phyloP scores from a whole-genome alignment of 768 basidiomycete species.

The Leccinum barrowsii region DNA sequence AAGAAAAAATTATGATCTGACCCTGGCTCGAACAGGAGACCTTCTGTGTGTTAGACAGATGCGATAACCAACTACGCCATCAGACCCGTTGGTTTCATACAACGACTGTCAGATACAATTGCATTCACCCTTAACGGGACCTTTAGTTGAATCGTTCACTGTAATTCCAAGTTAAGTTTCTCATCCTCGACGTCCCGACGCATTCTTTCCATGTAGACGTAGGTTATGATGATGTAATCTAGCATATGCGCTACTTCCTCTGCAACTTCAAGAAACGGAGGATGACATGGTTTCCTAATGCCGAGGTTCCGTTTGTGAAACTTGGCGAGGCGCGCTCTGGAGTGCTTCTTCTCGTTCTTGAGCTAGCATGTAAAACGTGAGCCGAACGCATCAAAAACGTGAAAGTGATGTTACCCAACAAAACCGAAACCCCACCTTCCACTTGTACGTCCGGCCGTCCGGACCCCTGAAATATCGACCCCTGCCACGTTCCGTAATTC shows the following conservation, averaged over 20 bases:
- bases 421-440: slow-evolving; percentile 22
- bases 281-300: slow-evolving; percentile 15
- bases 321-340: slow-evolving; percentile 12
- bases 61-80: slow-evolving; percentile 84
- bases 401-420: slow-evolving; percentile 17
- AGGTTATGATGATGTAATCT: slow-evolving; percentile 33
- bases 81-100: slow-evolving; percentile 20
- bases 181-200: slow-evolving; percentile 24
- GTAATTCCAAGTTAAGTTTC: slow-evolving; percentile 1
- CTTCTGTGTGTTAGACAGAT: slow-evolving; percentile 83
- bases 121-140: background rate
- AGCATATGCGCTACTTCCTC: slow-evolving; percentile 25
- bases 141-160: background rate
- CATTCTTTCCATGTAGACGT: slow-evolving; percentile 30
- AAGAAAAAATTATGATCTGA: slow-evolving; percentile 32
- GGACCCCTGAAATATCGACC: slow-evolving; percentile 28
- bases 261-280: slow-evolving; percentile 28
- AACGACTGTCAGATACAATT: background rate
- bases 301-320: slow-evolving; percentile 19
- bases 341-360: slow-evolving; percentile 10
- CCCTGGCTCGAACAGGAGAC: slow-evolving; percentile 69
- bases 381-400: background rate
- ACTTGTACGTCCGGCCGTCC: slow-evolving; percentile 31
- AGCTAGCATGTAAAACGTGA: slow-evolving; percentile 7
- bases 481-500: slow-evolving; percentile 6